Evolutionary conservation across 1,139 yeast genomes (phyloP).

Genomic region (Candida tetrigidarum): DNA sequence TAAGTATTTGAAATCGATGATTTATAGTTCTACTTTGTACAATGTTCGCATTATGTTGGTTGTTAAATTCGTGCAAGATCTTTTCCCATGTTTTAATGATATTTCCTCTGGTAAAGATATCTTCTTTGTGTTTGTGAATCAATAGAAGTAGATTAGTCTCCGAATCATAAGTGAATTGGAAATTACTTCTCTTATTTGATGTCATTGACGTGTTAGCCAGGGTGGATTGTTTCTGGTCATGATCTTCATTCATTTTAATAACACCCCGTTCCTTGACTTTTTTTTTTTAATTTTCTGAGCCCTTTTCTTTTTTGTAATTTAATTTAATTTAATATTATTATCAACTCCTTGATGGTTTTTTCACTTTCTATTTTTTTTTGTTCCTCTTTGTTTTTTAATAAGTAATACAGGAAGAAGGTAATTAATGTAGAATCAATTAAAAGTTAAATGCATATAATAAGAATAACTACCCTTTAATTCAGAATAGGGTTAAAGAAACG

Average conservation of each 20-base stretch:
- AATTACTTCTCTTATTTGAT: slow-evolving; percentile 20
- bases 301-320: too few relatives aligned
- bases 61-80: slow-evolving; percentile 29
- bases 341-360: too few relatives aligned
- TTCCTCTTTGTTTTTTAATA: neutral
- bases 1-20: slow-evolving; percentile 30
- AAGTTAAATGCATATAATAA: too few relatives aligned
- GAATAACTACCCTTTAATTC: slow-evolving; percentile 1
- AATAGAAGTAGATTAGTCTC: slow-evolving; percentile 28
- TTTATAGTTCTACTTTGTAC: slow-evolving; percentile 35
- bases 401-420: slow-evolving; percentile 1
- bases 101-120: slow-evolving; percentile 33
- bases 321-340: too few relatives aligned
- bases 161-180: slow-evolving; percentile 32
- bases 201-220: neutral
- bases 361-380: neutral
- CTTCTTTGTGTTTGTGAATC: slow-evolving; percentile 25
- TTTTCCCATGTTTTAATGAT: slow-evolving; percentile 34
- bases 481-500: too few relatives aligned
- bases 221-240: neutral
- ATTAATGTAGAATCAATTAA: neutral
- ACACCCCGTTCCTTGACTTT: neutral
- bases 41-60: slow-evolving; percentile 22
- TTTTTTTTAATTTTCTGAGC: too few relatives aligned
- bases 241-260: slow-evolving; percentile 8